phyloP scores from a whole-genome alignment of 768 basidiomycete genomes.

The Megacollybia marginata region DNA sequence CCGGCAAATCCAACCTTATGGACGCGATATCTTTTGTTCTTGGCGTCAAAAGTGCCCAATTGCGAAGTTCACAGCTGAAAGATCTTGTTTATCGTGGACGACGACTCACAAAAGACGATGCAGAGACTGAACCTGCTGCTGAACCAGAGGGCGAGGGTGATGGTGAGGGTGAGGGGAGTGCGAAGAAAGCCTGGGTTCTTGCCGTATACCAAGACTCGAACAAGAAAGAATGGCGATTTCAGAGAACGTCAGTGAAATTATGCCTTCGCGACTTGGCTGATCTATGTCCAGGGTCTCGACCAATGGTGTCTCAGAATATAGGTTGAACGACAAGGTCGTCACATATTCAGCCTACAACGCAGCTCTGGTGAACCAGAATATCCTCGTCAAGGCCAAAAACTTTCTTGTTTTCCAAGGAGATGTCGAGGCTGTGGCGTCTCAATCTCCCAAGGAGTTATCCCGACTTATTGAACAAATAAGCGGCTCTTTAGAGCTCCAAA shows the following conservation, averaged over 20 bases:
- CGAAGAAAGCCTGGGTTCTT: conserved; percentile 92
- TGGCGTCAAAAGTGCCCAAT: conserved; percentile 88
- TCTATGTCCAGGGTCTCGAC: conserved; percentile 63
- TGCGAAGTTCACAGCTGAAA: conserved; percentile 88
- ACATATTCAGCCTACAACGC: conserved; percentile 87
- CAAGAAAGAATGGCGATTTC: conserved; percentile 83
- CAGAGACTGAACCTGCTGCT: conserved; percentile 32
- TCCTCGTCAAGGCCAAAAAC: conserved; percentile 98
- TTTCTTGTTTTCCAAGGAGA: conserved; percentile 99
- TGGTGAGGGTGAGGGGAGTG: conserved; percentile 69
- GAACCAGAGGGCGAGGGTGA: conserved; percentile 45
- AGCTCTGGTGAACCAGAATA: conserved; percentile 82
- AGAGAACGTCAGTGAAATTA: conserved; percentile 68
- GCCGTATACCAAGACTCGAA: conserved; percentile 79
- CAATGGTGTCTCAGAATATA: conserved; percentile 85
- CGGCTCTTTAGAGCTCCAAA: conserved; percentile 84
- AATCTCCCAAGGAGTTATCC: conserved; percentile 84
- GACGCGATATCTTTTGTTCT: conserved; percentile 99
- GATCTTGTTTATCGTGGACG: conserved; percentile 94
- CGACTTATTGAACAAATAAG: conserved; percentile 93
- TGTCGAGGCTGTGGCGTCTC: conserved; percentile 95
- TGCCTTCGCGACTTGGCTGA: neutral
- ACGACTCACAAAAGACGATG: conserved; percentile 47
- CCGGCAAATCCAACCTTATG: conserved; percentile 98
- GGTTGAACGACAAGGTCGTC: conserved; percentile 72